These are phyloP conservation scores for Nemania sp. DNA, from an alignment of 2,329 filamentous ascomycete species.

Conservation along the genomic window DNA sequence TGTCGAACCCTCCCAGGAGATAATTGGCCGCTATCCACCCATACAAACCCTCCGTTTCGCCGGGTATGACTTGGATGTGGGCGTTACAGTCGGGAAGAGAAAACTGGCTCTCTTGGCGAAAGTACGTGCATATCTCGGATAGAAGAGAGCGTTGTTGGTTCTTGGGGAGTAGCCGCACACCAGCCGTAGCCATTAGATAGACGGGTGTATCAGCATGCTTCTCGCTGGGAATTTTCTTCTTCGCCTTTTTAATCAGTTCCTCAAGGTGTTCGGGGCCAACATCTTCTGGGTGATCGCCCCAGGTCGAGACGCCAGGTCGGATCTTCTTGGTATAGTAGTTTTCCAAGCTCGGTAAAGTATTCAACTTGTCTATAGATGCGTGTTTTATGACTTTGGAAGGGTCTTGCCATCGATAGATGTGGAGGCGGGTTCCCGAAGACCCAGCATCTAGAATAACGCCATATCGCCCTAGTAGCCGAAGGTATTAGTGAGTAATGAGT, in stretches of 20 bases:
- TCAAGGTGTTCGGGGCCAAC: conserved; percentile 87
- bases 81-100: conserved; percentile 88
- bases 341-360: conserved; percentile 80
- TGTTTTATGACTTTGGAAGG: conserved; percentile 73
- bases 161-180: conserved; percentile 86
- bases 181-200: conserved; percentile 94
- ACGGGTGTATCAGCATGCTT: conserved; percentile 88
- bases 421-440: conserved; percentile 94
- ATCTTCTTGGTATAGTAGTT: conserved; percentile 95
- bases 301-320: conserved; percentile 91
- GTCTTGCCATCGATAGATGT: conserved; percentile 95
- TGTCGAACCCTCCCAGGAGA: conserved; percentile 88
- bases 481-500: conserved; percentile 21
- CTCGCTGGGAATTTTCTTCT: conserved; percentile 79
- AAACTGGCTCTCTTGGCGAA: conserved; percentile 81
- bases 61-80: conserved; percentile 94
- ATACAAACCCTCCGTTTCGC: conserved; percentile 95
- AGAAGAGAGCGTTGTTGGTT: conserved; percentile 79
- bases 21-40: conserved; percentile 99
- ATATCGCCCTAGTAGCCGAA: conserved; percentile 70
- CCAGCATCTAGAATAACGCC: conserved; percentile 97
- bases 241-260: conserved; percentile 82
- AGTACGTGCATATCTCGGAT: conserved; percentile 83
- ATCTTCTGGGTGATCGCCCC: conserved; percentile 78
- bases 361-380: conserved; percentile 69